Evolutionary conservation across 2,329 filamentous ascomycete species (phyloP).

Genomic region (Alternaria triticimaculans): DNA sequence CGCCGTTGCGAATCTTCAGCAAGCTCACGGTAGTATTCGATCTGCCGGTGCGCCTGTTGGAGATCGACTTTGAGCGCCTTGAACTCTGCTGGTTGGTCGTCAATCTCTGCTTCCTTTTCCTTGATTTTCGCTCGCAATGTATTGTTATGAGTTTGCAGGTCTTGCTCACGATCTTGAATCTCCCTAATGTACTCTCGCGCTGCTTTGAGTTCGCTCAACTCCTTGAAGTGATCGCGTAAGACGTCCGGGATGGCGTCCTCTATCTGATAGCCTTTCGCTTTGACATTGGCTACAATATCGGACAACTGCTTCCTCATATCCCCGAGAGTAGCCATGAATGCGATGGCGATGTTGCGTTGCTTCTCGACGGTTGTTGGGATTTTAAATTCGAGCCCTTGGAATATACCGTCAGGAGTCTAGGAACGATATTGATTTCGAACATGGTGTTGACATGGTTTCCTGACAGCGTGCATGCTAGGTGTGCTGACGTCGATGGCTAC

Average conservation of each 20-base stretch:
- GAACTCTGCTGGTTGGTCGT: constrained; percentile 21
- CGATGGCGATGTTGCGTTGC: not conserved
- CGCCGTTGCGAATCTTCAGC: constrained; percentile 11
- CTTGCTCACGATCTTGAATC: constrained; percentile 17
- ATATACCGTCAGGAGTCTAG: not conserved
- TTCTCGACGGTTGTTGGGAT: not conserved
- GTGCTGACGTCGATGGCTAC: not conserved
- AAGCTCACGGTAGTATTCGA: constrained; percentile 18
- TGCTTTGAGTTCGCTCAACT: constrained; percentile 16
- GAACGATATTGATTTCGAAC: not conserved
- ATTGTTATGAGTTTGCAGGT: constrained; percentile 12
- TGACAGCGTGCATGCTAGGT: not conserved
- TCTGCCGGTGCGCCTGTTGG: constrained; percentile 16
- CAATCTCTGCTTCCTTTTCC: constrained; percentile 20
- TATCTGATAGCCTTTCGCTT: constrained; percentile 18
- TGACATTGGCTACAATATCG: constrained; percentile 15
- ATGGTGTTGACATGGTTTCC: not conserved
- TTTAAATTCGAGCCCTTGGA: not conserved
- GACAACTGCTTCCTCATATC: constrained; percentile 23
- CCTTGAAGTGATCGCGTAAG: constrained; percentile 15
- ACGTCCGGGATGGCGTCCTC: constrained; percentile 22
- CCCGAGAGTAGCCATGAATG: constrained; percentile 17
- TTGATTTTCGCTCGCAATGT: constrained; percentile 13
- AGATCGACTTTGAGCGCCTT: constrained; percentile 24
- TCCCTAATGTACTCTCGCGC: constrained; percentile 24